Base-by-base conservation (phyloP, 495 filamentous ascomycete genomes). In the Aspergillus heteromorphus region DNA sequence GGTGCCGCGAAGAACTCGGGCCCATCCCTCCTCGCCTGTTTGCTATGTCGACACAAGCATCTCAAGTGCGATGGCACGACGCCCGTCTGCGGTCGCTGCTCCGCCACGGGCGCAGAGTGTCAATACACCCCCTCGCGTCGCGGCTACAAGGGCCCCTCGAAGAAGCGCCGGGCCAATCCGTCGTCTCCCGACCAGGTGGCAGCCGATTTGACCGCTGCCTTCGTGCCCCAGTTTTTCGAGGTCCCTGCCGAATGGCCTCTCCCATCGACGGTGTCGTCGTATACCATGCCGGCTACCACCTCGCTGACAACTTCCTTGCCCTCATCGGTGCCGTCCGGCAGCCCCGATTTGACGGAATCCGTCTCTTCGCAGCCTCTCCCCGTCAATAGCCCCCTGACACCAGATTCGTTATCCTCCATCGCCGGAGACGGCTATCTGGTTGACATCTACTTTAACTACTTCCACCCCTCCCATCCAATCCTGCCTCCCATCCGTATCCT, bases 41-140 rank as follows among this genome's bases (percentile, higher is more conserved):
- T 83, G 27, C 65, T 68, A 36, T 84, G 83, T 58, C 82, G 83
- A 45, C 72, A 77, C 53, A 78, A 83, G 55, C 84, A 86, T 59
- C 80, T 86, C 52, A 77, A 76, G 59, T 77, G 74, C 43, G 74
- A 77, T 62, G 72, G 73, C 5, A 59, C 60, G 19, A 73, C 66
- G 4, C 74, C 74, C 16, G 40, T 70, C 42, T 77, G 74, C 59
- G 62, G 69, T n/a, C 74, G 74, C 23, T 77, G 74, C 48, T 54
- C 53, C 7, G 51, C 65, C 29, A 62, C 62, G 1, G 65, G 68
- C 14, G 45, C 67, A 17, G 60, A 69, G 11, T 77, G 74, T 56
- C 65, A 72, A 53, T 77, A 76, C 48, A 74, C 73, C 3, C 73
- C 74, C 17, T 76, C 73, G n/a, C 74, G 74, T 27, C 67, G 74